A percentile compares a stretch with the other conserved stretches of the same genome.
phyloP scores from a whole-genome alignment of 371 early-diverging fungal genomes.

The Mortierella sp. region DNA sequence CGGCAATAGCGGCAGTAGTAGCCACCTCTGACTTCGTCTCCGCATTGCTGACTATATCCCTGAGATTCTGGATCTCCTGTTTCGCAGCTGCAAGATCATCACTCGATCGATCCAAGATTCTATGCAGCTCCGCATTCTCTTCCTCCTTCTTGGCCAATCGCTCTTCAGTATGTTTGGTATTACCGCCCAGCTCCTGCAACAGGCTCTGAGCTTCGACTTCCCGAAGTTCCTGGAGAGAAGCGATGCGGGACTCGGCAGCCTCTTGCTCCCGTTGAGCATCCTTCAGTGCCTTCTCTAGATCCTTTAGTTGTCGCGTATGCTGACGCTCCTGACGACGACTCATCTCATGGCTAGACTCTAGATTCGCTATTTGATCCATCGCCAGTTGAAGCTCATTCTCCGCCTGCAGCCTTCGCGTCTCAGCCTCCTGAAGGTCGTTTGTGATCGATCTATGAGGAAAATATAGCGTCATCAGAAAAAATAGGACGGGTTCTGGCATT shows the following conservation, averaged over 20 bases:
- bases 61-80: conserved; percentile 45
- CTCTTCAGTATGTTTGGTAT: conserved; percentile 51
- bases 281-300: conserved; percentile 42
- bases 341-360: conserved; percentile 58
- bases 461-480: neutral
- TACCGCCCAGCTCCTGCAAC: conserved; percentile 48
- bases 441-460: conserved; percentile 20
- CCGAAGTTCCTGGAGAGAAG: conserved; percentile 40
- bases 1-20: neutral
- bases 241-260: conserved; percentile 41
- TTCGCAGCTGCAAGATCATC: conserved; percentile 44
- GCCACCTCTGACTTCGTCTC: conserved; percentile 17
- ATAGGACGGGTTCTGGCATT: neutral
- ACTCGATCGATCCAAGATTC: conserved; percentile 50
- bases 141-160: conserved; percentile 57
- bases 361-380: conserved; percentile 59
- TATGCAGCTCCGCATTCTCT: conserved; percentile 55
- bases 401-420: conserved; percentile 48
- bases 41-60: conserved; percentile 31
- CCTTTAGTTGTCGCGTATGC: conserved; percentile 43
- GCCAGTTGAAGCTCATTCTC: conserved; percentile 65
- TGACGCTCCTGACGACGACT: conserved; percentile 43
- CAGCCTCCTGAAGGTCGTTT: conserved; percentile 43
- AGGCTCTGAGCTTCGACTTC: conserved; percentile 45
- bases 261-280: conserved; percentile 49